Evolutionary conservation across 2,329 filamentous ascomycete species (phyloP), one percentile per base, ranked within the genome.

Genomic region (Septoria linicola): DNA sequence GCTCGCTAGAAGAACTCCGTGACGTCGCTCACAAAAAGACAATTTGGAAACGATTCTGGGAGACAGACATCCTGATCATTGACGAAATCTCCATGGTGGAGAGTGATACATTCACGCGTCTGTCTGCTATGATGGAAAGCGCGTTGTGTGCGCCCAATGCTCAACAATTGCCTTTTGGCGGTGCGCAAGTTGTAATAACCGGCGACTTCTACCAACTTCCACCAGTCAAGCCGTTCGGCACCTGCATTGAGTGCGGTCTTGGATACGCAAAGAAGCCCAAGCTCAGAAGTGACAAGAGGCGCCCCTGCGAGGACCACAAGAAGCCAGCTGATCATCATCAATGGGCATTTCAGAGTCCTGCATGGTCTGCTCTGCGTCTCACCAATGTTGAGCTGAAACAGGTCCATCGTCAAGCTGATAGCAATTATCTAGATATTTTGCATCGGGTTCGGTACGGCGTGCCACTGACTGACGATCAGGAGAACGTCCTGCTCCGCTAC

Each of bases 31-130:
- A 70, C 0, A 64, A 55, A 23, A 61, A 68, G 1, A 69, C 74
- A 0, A 63, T 81, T 1, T 59, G 19, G 0, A 23, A 64, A 0
- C 23, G 52, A 16, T 30, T 58, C 7, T 31, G 34, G 4, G 16
- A 48, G 10, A 80, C 76, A 0, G 72, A 84, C 42, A 76, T 83
- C 0, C 70, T 86, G 1, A 73, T 86, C 27, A 80, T 86, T 13
- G 82, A 86, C 58, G 83, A 86, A 64, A 80, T 86, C 53, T 82
- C 77, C 52, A 86, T 86, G 83, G 72, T 85, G 0, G 79, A 82
- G 42, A 80, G 76, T 46, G 62, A 73, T 4, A 70, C 76, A 42
- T 75, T 82, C 23, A 75, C 80, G 51, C 73, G 80, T 7, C 65
- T 80, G 10, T 77, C 79, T 50, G 63, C 59, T 3, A 60, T 80